Base-by-base conservation (phyloP, 2,329 filamentous ascomycete species). In the Fusarium verticillioides region DNA sequence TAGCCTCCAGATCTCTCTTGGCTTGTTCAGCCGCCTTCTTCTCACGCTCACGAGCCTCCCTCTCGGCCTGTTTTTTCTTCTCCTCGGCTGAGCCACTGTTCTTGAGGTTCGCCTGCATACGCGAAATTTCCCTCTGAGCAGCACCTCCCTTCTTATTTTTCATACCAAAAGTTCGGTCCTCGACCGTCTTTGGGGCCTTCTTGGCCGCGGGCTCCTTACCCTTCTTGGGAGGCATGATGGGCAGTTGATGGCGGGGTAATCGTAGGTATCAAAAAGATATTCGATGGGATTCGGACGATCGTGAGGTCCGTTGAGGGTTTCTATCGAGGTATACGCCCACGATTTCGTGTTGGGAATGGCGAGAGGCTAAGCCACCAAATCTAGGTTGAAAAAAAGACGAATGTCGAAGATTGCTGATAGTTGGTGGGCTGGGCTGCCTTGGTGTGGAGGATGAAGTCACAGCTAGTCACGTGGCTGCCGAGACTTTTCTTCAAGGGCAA, bases 141-240 rank as follows among this genome's bases (percentile, higher is more conserved):
- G 90, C 92, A 64, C 91, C 93, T 77, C 96, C 96, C 88, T 98
- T 99, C 87, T 99, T 99, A 82, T 99, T 99, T 86, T 99, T 99
- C 96, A 99, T 98, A 78, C 96, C 96, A 88, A 99, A 99, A 54
- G 96, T 97, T 86, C 96, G 96, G 87, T 99, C 96, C 72, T 96
- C 94, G 73, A 95, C 93, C 49, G 87, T 79, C 85, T 94, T 94
- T 77, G 85, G 81, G 63, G 85, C 82, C 85, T 89, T 89, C 84
- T 91, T 91, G 82, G 84, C 86, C 76, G 79, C 85, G 62, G 63
- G 78, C 84, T 89, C 86, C 62, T 89, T 86, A 65, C 84, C 82
- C 78, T 88, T 88, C 82, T 95, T 95, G 66, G 93, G 93, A 82
- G 93, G 86, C 93, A 95, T 95, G 78, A 78, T 90, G 86, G 84